Evolutionary conservation across 805 yeast genomes (phyloP), one percentile per base, ranked within the genome.

Genomic region (Suhomyces sp.): DNA sequence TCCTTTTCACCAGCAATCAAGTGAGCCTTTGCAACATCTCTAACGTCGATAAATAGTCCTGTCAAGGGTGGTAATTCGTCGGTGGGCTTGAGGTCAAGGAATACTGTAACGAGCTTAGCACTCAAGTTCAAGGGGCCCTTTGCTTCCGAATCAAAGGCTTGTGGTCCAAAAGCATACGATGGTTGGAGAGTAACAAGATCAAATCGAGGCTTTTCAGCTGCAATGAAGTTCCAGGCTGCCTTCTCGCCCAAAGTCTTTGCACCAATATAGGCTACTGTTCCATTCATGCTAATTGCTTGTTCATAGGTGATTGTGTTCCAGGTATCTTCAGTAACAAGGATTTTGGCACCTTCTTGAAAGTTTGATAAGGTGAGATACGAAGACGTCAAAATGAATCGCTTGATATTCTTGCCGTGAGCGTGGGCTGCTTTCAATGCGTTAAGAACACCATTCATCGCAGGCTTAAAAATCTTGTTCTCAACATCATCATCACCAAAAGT

Each of bases 381-480:
- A 3, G 77, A 77, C 1, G 84, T 79, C n/a, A 75, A 45, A 12
- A 78, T 79, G 21, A 79, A 72, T 28, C 68, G 60, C 34, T 66
- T 63, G 21, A 74, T 35, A 19, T 47, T 44, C 68, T 37, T 66
- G 60, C 6, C 73, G 68, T 10, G 72, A 75, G 43, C 16, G 29
- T 44, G 23, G 23, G 51, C 42, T 2, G 58, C 44, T 9, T 27
- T 27, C 41, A 55, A 39, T 11, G 53, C 51, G 41, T 49, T 51
- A 17, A 39, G 36, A 11, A 65, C 58, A 9, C 66, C 68, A 11
- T 46, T 38, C n/a, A 58, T 34, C 6, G 66, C 65, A 7, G 68
- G 68, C 13, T 36, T 24, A 17, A 56, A 35, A 28, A 55, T 17
- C n/a, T 25, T 25, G 28, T 42, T 34, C 28, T 53, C 53, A 20